These are phyloP conservation scores for Crithidia sp. DNA, from an alignment of 208 protist species.

Conservation along the genomic window DNA sequence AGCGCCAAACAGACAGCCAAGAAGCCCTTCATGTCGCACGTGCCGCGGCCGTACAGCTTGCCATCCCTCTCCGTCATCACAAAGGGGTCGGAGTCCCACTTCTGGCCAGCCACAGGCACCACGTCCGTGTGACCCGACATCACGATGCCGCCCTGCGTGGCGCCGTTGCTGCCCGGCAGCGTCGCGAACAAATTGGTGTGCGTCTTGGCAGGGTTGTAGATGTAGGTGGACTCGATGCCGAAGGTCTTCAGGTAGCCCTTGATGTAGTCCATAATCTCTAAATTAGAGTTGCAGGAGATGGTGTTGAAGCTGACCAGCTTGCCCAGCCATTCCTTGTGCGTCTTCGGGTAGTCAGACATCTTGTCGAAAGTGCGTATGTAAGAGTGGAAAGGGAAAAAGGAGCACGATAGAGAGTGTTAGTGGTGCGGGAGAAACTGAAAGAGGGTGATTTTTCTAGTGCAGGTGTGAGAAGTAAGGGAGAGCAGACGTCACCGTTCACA, in stretches of 20 bases:
- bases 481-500: too few relatives aligned
- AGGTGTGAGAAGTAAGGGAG: too few relatives aligned
- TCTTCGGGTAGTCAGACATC: not conserved
- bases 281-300: slow-evolving; percentile 48
- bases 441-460: too few relatives aligned
- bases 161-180: slow-evolving; percentile 41
- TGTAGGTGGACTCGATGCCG: slow-evolving; percentile 30
- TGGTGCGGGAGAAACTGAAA: too few relatives aligned
- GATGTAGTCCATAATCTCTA: slow-evolving; percentile 36
- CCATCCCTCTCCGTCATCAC: slow-evolving; percentile 47
- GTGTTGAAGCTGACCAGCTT: slow-evolving; percentile 63
- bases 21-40: slow-evolving; percentile 66
- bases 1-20: slow-evolving; percentile 47
- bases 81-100: slow-evolving; percentile 59
- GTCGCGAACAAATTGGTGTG: slow-evolving; percentile 60
- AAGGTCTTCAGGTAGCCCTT: slow-evolving; percentile 20
- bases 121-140: slow-evolving; percentile 63
- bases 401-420: too few relatives aligned
- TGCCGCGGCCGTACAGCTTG: slow-evolving; percentile 55
- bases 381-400: too few relatives aligned
- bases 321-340: slow-evolving; percentile 30
- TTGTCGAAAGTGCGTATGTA: not conserved
- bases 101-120: slow-evolving; percentile 56
- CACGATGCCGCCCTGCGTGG: slow-evolving; percentile 51
- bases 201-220: slow-evolving; percentile 34